Conservation (phyloP, 805 yeast species). For the Candida montana region DNA sequence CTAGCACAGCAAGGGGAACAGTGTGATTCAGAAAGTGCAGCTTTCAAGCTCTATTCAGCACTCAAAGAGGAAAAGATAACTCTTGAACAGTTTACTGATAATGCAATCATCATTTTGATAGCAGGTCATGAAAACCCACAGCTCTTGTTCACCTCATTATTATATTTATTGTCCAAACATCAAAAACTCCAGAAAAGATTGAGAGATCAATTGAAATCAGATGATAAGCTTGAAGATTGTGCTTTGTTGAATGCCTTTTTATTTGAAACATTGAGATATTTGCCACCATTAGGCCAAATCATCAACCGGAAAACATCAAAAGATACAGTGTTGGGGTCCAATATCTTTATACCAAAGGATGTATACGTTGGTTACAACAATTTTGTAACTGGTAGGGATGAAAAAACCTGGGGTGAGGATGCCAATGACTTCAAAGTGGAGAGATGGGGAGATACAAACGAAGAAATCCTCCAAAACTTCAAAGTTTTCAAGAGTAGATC, state of each 20-base stretch:
- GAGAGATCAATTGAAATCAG: constrained; percentile 19
- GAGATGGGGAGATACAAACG: constrained; percentile 45
- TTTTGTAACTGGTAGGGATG: constrained; percentile 44
- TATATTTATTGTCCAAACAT: constrained; percentile 43
- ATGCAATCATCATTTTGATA: constrained; percentile 47
- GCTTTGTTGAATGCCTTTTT: constrained; percentile 33
- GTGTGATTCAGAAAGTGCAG: constrained; percentile 31
- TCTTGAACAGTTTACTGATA: constrained; percentile 45
- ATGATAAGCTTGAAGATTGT: constrained; percentile 13
- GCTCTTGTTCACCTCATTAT: constrained; percentile 40
- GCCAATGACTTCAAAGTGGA: constrained; percentile 41
- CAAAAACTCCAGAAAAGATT: constrained; percentile 29
- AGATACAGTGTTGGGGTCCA: constrained; percentile 33
- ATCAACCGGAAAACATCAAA: constrained; percentile 43
- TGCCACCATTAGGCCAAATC: constrained; percentile 54
- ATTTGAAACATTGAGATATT: constrained; percentile 43
- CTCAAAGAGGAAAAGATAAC: constrained; percentile 32
- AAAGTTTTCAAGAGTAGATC: constrained; percentile 39
- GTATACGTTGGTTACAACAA: constrained; percentile 53
- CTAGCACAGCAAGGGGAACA: constrained; percentile 19
- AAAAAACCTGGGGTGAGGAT: constrained; percentile 38
- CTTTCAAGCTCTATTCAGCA: constrained; percentile 38
- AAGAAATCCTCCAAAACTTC: constrained; percentile 36
- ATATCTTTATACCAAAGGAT: constrained; percentile 42
- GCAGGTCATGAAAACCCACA: constrained; percentile 67